Conservation (phyloP, 805 yeast genomes). For the Yamadazyma philogaea region DNA sequence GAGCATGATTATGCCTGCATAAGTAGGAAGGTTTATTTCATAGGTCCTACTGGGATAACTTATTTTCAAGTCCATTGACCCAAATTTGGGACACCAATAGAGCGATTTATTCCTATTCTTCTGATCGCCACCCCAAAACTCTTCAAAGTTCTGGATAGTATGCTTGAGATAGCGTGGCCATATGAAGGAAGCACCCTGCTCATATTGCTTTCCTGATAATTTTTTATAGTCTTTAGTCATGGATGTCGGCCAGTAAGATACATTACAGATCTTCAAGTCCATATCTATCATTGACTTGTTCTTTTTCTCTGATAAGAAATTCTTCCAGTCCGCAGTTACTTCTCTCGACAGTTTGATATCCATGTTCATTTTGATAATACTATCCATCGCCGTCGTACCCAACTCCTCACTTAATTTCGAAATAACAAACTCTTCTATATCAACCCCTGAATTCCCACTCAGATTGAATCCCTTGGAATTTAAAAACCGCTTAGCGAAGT, state of each 20-base stretch:
- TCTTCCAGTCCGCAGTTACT: constrained; percentile 39
- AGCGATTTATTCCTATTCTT: constrained; percentile 41
- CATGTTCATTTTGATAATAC: constrained; percentile 81
- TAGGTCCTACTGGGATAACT: constrained; percentile 67
- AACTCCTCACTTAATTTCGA: constrained; percentile 68
- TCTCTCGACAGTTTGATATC: constrained; percentile 57
- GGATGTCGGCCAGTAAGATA: constrained; percentile 44
- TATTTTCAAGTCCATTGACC: constrained; percentile 76
- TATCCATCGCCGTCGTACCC: constrained; percentile 75
- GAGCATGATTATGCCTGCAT: constrained; percentile 73
- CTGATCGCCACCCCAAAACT: constrained; percentile 39
- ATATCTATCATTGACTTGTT: constrained; percentile 25
- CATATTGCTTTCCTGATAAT: constrained; percentile 19
- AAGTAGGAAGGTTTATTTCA: constrained; percentile 75
- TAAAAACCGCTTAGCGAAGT: constrained; percentile 73
- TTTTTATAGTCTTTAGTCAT: constrained; percentile 43
- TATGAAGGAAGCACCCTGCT: constrained; percentile 17
- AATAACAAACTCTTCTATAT: constrained; percentile 68
- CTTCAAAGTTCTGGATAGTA: constrained; percentile 37
- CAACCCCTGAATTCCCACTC: constrained; percentile 38
- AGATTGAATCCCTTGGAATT: constrained; percentile 29
- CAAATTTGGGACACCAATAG: constrained; percentile 80
- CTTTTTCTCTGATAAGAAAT: constrained; percentile 12
- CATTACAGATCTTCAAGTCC: constrained; percentile 43
- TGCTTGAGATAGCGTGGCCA: constrained; percentile 40